phyloP scores from a whole-genome alignment of 257 asterid species.

The Solanum medicagineum region DNA sequence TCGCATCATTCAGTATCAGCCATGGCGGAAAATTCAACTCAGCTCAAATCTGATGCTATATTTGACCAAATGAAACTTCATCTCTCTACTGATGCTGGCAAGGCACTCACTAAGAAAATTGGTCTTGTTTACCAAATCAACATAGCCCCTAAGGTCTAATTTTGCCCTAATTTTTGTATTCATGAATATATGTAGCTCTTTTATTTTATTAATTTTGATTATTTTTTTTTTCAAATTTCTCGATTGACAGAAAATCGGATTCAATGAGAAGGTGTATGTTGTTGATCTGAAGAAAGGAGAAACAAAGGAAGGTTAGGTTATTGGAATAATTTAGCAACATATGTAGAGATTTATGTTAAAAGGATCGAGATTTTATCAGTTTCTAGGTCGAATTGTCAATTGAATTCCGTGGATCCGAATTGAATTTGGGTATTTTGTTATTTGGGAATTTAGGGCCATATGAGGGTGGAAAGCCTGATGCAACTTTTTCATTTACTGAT shows the following conservation, averaged over 20 bases:
- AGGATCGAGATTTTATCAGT: neutral
- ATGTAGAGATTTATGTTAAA: neutral
- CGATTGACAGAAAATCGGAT: slow-evolving; percentile 55
- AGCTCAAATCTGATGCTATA: slow-evolving; percentile 69
- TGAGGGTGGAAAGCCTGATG: slow-evolving; percentile 92
- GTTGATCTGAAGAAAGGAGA: slow-evolving; percentile 96
- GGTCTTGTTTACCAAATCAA: slow-evolving; percentile 89
- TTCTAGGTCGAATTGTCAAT: neutral
- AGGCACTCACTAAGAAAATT: slow-evolving; percentile 49
- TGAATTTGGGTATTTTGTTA: neutral
- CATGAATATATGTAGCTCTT: neutral
- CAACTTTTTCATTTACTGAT: slow-evolving; percentile 86
- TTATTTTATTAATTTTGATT: neutral
- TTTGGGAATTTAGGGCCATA: slow-evolving; percentile 37
- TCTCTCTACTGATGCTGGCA: slow-evolving; percentile 69
- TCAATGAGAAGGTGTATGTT: slow-evolving; percentile 62
- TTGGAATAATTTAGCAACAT: neutral
- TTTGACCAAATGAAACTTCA: slow-evolving; percentile 89
- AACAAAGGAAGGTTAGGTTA: slow-evolving; percentile 65
- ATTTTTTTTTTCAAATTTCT: neutral
- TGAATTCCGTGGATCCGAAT: neutral
- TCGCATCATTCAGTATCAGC: neutral
- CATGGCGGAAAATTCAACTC: slow-evolving; percentile 1
- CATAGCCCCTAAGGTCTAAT: slow-evolving; percentile 84
- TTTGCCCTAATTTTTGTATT: neutral